Conservation (phyloP, 495 filamentous ascomycete species). For the Lasiosphaeria hispida region DNA sequence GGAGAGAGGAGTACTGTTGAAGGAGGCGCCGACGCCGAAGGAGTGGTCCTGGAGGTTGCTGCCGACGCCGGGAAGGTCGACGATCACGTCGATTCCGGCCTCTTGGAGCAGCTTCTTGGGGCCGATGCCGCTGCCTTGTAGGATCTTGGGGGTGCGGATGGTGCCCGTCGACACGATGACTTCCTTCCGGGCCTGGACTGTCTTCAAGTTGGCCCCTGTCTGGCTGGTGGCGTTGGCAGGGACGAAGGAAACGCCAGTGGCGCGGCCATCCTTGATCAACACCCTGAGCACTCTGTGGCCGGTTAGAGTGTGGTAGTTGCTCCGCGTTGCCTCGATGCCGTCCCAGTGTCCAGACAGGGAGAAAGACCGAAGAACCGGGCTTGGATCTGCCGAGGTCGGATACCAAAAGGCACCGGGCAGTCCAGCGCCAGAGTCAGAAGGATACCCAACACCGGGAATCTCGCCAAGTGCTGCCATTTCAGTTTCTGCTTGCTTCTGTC, state of each 20-base stretch:
- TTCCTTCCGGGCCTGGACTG: slow-evolving; percentile 47
- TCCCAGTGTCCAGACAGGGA: slow-evolving; percentile 40
- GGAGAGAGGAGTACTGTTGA: slow-evolving; percentile 26
- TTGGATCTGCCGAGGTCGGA: slow-evolving; percentile 39
- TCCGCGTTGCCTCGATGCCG: slow-evolving; percentile 23
- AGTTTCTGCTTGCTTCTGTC: too few relatives aligned
- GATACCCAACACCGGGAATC: slow-evolving; percentile 38
- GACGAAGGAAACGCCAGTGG: slow-evolving; percentile 33
- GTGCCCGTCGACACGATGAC: slow-evolving; percentile 57
- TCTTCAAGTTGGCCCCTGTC: neutral
- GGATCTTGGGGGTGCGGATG: slow-evolving; percentile 54
- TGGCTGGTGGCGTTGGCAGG: slow-evolving; percentile 6
- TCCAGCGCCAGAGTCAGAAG: slow-evolving; percentile 37
- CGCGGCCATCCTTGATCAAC: slow-evolving; percentile 29
- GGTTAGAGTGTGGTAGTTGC: slow-evolving; percentile 39
- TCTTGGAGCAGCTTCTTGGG: slow-evolving; percentile 39
- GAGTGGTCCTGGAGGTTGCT: slow-evolving; percentile 57
- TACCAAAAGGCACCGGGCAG: slow-evolving; percentile 39
- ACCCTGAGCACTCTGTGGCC: slow-evolving; percentile 36
- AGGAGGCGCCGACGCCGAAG: slow-evolving; percentile 28
- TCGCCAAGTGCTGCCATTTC: slow-evolving; percentile 37
- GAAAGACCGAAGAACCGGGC: slow-evolving; percentile 34
- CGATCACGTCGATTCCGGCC: slow-evolving; percentile 40
- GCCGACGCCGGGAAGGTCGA: slow-evolving; percentile 53
- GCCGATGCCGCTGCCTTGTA: slow-evolving; percentile 55